Conservation (phyloP, 1,284 basidiomycete species). For the Pyrrhoderma noxium region DNA sequence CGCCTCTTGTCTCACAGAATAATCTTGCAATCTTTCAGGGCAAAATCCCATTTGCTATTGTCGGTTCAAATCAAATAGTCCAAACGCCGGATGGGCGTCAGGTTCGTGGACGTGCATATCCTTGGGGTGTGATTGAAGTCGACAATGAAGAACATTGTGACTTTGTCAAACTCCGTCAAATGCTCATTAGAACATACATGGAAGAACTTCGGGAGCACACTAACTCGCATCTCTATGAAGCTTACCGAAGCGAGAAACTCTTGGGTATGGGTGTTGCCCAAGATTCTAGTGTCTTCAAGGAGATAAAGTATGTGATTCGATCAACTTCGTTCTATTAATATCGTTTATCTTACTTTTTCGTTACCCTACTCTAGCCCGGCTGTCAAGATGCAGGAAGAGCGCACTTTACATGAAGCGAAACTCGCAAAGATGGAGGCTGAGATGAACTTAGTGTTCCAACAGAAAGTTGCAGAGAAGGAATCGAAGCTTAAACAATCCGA, state of each 20-base stretch:
- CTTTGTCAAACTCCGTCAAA: slow-evolving; percentile 96
- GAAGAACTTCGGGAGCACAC: slow-evolving; percentile 95
- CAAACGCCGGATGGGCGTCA: slow-evolving; percentile 77
- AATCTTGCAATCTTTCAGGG: slow-evolving; percentile 34
- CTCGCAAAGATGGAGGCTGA: slow-evolving; percentile 98
- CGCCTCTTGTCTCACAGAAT: neutral
- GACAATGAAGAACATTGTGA: slow-evolving; percentile 98
- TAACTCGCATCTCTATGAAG: slow-evolving; percentile 89
- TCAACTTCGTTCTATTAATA: neutral
- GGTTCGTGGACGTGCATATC: slow-evolving; percentile 89
- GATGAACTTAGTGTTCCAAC: slow-evolving; percentile 99
- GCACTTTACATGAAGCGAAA: slow-evolving; percentile 89
- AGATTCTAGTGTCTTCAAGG: slow-evolving; percentile 95
- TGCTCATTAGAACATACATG: slow-evolving; percentile 98
- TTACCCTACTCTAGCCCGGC: slow-evolving; percentile 59
- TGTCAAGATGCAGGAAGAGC: slow-evolving; percentile 91
- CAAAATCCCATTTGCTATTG: slow-evolving; percentile 96
- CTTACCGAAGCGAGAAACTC: slow-evolving; percentile 93
- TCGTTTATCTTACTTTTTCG: slow-evolving; percentile 16
- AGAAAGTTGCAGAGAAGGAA: slow-evolving; percentile 98
- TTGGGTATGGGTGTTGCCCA: slow-evolving; percentile 94
- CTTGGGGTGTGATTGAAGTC: slow-evolving; percentile 96
- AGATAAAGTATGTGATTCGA: slow-evolving; percentile 76
- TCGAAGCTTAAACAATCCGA: slow-evolving; percentile 96
- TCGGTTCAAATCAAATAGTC: slow-evolving; percentile 84